Percentiles rank a stretch among this genome's conserved stretches.
phyloP scores from a whole-genome alignment of 306 rosid species.

The Adenanthera pavonina region DNA sequence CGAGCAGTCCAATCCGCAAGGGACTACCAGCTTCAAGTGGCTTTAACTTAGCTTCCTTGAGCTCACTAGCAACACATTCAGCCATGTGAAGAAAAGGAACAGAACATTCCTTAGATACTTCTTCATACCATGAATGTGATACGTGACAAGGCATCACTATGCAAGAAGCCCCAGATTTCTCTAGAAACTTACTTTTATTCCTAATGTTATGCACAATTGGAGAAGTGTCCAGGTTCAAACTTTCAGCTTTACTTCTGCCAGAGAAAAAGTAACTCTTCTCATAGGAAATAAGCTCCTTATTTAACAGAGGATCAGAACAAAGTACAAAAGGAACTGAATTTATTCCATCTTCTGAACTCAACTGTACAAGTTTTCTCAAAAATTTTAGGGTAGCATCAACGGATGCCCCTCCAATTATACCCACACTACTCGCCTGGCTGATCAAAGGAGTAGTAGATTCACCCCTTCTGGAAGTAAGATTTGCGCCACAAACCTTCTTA shows the following conservation, averaged over 20 bases:
- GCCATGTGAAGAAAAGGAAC: slow-evolving; percentile 79
- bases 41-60: slow-evolving; percentile 84
- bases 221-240: slow-evolving; percentile 50
- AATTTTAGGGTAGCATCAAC: slow-evolving; percentile 65
- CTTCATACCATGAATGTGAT: slow-evolving; percentile 82
- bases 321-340: slow-evolving; percentile 64
- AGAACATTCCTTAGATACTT: slow-evolving; percentile 67
- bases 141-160: slow-evolving; percentile 87
- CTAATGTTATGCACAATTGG: slow-evolving; percentile 55
- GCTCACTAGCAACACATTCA: slow-evolving; percentile 80
- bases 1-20: slow-evolving; percentile 75
- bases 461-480: slow-evolving; percentile 41
- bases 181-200: slow-evolving; percentile 67
- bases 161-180: slow-evolving; percentile 74
- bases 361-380: slow-evolving; percentile 60
- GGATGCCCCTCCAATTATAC: slow-evolving; percentile 79
- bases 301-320: slow-evolving; percentile 67
- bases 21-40: slow-evolving; percentile 87
- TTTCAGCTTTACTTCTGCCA: slow-evolving; percentile 42
- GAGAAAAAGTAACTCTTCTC: slow-evolving; percentile 56
- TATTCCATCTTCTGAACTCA: slow-evolving; percentile 60
- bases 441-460: slow-evolving; percentile 47
- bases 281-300: slow-evolving; percentile 55
- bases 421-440: slow-evolving; percentile 52
- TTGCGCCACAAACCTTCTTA: slow-evolving; percentile 47